Evolutionary conservation across 2,329 filamentous ascomycete species (phyloP), one percentile per base, ranked within the genome.

Genomic region (Fusarium udum): DNA sequence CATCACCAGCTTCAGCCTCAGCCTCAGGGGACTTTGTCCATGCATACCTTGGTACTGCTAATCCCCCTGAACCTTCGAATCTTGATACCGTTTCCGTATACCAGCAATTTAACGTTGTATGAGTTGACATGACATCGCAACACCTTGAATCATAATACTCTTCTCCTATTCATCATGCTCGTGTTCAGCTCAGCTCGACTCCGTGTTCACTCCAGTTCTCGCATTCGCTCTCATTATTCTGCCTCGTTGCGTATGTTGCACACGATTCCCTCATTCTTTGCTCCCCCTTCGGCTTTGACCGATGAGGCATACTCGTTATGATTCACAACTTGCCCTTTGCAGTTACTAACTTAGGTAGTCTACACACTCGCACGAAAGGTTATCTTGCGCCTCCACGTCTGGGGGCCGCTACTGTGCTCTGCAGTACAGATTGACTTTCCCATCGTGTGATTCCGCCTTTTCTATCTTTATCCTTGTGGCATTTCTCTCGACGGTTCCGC

Each of bases 321-420:
- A 55, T 40, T 55, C 60, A 67, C 55, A 51, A 52, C 42, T 53
- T 46, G 51, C 49, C n/a, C 16, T 40, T 57, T 66, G 26, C 49
- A 56, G 68, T 53, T 52, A 53, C 45, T 46, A 3, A 13, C 12
- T 15, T 42, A n/a, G n/a, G n/a, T n/a, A 31, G 45, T 16, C 65
- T 56, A 43, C 65, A 57, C 48, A 26, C 36, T 66, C 40, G 13
- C 43, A 31, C 61, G 24, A 48, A 51, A 69, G 58, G 40, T 45
- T 57, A 65, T 73, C 32, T 69, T 65, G 53, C 66, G 66, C 61
- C 53, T 71, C 69, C 43, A 62, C 70, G 46, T 65, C 51, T 43
- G 39, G 40, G 36, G 59, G 31, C 42, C 53, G 53, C 57, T 61
- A 42, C 37, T 40, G 24, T 40, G 24, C 51, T 53, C 34, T 28